Evolutionary conservation across 2,329 filamentous ascomycete genomes (phyloP).

Genomic region (Trichoderma sp.): DNA sequence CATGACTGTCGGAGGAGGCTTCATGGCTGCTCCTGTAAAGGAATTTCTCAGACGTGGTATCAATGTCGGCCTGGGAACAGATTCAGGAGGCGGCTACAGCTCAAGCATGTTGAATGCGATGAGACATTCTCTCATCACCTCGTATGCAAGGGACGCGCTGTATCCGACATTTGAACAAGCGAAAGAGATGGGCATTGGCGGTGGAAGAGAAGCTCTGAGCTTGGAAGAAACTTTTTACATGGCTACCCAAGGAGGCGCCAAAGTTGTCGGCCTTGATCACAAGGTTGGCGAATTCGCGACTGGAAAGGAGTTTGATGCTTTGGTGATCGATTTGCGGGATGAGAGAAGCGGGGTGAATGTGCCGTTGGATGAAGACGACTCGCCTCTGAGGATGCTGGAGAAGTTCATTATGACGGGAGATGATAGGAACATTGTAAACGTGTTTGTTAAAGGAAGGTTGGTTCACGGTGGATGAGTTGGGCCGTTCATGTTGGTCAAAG

Average conservation of each 20-base stretch:
- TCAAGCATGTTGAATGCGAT: constrained; percentile 62
- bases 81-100: constrained; percentile 66
- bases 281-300: constrained; percentile 60
- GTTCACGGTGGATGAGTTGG: constrained; percentile 31
- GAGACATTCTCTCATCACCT: constrained; percentile 61
- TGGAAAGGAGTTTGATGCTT: constrained; percentile 66
- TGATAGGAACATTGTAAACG: constrained; percentile 61
- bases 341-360: constrained; percentile 51
- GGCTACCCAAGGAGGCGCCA: constrained; percentile 64
- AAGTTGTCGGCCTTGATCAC: constrained; percentile 58
- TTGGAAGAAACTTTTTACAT: constrained; percentile 61
- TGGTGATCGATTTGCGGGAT: constrained; percentile 50
- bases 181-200: neutral
- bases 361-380: constrained; percentile 59
- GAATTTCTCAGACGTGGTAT: constrained; percentile 61
- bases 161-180: constrained; percentile 32
- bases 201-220: constrained; percentile 37
- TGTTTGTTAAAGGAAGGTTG: constrained; percentile 55
- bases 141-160: constrained; percentile 51
- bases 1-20: constrained; percentile 64
- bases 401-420: constrained; percentile 70
- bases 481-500: neutral
- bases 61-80: constrained; percentile 69
- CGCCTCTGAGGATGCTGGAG: constrained; percentile 54
- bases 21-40: constrained; percentile 64